Percentiles rank a stretch among this genome's conserved stretches.
Evolutionary conservation across 208 protist species (phyloP).

Genomic region (Leishmania lainsoni): DNA sequence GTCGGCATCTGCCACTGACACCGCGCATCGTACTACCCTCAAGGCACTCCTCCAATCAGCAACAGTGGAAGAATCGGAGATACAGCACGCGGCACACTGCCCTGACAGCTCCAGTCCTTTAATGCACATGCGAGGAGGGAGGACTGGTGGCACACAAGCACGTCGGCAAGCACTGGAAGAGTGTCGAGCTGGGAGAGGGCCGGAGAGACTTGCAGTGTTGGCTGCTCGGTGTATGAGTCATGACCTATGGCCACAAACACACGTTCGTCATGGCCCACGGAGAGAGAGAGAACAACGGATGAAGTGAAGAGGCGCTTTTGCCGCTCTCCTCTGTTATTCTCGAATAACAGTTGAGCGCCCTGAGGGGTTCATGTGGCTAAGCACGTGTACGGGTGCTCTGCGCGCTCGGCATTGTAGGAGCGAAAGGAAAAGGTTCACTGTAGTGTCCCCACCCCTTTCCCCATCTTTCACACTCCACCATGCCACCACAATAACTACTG

Average conservation of each 20-base stretch:
- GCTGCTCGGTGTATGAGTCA: neutral
- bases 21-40: neutral
- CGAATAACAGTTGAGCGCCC: neutral
- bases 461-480: neutral
- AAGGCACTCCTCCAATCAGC: neutral
- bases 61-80: too few species aligned
- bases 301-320: neutral
- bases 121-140: neutral
- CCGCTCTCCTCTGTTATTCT: neutral
- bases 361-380: neutral
- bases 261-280: neutral
- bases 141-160: neutral
- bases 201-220: neutral
- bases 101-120: too few species aligned
- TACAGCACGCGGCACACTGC: too few species aligned
- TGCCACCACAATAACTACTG: neutral
- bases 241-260: neutral
- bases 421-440: neutral
- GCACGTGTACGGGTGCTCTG: neutral
- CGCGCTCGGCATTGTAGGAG: neutral
- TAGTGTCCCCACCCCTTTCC: neutral
- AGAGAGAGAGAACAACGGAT: neutral
- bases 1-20: neutral
- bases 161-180: neutral
- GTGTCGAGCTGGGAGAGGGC: neutral